Percentiles rank a stretch among this genome's conserved stretches.
Conservation (phyloP, 345 rosid species). For the Aquilaria yunnanensis region DNA sequence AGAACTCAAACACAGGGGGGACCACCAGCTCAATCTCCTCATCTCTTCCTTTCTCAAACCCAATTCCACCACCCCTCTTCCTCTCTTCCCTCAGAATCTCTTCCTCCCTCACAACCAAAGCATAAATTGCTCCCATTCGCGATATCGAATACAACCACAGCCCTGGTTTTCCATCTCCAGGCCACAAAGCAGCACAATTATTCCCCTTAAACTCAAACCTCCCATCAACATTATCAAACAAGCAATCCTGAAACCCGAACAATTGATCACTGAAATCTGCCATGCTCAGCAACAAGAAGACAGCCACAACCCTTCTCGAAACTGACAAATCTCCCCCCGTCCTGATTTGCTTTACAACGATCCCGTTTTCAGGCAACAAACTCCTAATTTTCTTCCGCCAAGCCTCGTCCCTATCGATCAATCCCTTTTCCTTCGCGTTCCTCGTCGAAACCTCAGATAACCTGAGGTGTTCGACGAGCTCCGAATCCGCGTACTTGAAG, state of each 20-base stretch:
- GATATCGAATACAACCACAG: conserved; percentile 72
- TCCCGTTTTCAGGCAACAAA: conserved; percentile 55
- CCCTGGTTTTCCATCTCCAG: conserved; percentile 88
- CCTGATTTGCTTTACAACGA: conserved; percentile 64
- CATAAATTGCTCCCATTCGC: conserved; percentile 78
- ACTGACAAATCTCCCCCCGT: conserved; percentile 64
- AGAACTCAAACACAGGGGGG: conserved; percentile 65
- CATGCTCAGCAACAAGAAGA: conserved; percentile 71
- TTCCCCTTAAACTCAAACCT: conserved; percentile 64
- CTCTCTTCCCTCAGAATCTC: conserved; percentile 58
- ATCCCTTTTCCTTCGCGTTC: conserved; percentile 55
- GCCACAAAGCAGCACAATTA: conserved; percentile 60
- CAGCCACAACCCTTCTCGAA: conserved; percentile 61
- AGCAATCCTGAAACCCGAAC: conserved; percentile 63
- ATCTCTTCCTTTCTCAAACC: conserved; percentile 37
- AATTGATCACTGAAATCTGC: conserved; percentile 93
- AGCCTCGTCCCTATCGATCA: conserved; percentile 47
- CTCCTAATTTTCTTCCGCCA: conserved; percentile 77
- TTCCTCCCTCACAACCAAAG: conserved; percentile 65
- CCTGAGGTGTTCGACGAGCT: conserved; percentile 62
- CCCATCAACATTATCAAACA: conserved; percentile 59
- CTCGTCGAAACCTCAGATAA: conserved; percentile 46
- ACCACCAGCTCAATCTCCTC: conserved; percentile 69
- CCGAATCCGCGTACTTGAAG: conserved; percentile 61
- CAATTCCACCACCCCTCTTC: conserved; percentile 26